phyloP scores from a whole-genome alignment of 1,284 basidiomycete species.

The Sphaerobolus stellatus region DNA sequence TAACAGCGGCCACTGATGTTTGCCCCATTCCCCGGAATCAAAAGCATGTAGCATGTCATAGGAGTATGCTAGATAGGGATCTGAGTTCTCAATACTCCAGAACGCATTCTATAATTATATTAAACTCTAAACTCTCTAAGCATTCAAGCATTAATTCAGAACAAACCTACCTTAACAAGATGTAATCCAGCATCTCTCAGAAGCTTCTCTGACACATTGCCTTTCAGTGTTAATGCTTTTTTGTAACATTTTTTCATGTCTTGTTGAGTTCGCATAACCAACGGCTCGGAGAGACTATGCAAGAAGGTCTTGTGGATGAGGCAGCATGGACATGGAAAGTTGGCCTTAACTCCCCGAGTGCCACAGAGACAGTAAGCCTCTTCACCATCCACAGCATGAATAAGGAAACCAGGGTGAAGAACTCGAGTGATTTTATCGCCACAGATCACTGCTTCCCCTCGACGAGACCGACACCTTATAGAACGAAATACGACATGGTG shows the following conservation, averaged over 20 bases:
- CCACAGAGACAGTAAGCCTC: conserved; percentile 26
- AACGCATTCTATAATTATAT: not conserved
- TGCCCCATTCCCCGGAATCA: not conserved
- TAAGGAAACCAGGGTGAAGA: conserved; percentile 10
- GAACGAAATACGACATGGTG: conserved; percentile 20
- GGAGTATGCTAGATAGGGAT: not conserved
- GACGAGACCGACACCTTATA: conserved; percentile 19
- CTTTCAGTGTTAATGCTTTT: not conserved
- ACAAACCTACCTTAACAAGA: not conserved
- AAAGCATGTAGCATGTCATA: not conserved
- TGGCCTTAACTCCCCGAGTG: conserved; percentile 22
- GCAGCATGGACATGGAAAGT: conserved; percentile 29
- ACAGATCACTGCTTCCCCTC: conserved; percentile 25
- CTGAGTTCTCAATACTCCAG: not conserved
- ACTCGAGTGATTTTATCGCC: conserved; percentile 16
- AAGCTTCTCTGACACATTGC: not conserved
- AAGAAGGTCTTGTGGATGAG: conserved; percentile 24
- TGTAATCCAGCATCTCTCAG: not conserved
- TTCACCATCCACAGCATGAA: conserved; percentile 30
- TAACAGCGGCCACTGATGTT: not conserved
- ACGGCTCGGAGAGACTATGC: conserved; percentile 9
- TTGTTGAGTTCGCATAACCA: not conserved
- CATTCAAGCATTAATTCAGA: too few relatives aligned
- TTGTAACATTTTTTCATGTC: not conserved
- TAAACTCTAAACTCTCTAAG: too few relatives aligned